Evolutionary conservation across 2,329 filamentous ascomycete genomes (phyloP), one percentile per base, ranked within the genome.

Genomic region (Sclerotinia trifoliorum): DNA sequence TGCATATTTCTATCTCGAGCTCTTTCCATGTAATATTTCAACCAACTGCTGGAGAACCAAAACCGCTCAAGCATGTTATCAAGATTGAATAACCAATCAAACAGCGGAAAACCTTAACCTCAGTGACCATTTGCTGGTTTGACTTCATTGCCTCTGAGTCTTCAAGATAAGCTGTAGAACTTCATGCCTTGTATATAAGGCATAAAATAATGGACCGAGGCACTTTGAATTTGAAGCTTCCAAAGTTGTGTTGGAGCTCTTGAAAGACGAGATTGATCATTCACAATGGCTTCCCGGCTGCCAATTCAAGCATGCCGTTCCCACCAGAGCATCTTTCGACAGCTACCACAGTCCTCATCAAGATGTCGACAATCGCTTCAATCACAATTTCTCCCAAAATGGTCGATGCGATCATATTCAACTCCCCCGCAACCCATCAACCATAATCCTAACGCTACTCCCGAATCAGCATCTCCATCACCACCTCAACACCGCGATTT

Each of bases 401-500:
- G 39, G 35, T 46, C 56, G 17, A 32, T 8, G 5, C 56, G 56
- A 52, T 21, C 32, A 62, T 67, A 67, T 32, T 67, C 65, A 67
- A 62, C 35, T 17, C 65, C 35, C 8, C 65, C 44, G 35, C 55
- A 46, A 19, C 24, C 60, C 32, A 63, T 51, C 24, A 51, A 51
- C 48, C 29, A 63, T 24, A 46, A 52, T 17, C 19, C 26, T 39
- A 54, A 54, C 46, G 32, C 26, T 51, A 67, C 57, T 19, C 17
- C 46, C 21, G 65, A 61, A n/a, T 19, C 56, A 24, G 26, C 17
- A 51, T 13, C 65, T 29, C 1, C 24, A 42, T 6, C n/a, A 32
- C 24, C 15, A 24, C 46, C 65, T n/a, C 65, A 61, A 15, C 13
- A 68, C 55, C 70, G 32, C 29, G 71, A 76, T 65, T 69, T 76